Conservation (phyloP, 768 basidiomycete genomes). For the Pleurotus eryngii region DNA sequence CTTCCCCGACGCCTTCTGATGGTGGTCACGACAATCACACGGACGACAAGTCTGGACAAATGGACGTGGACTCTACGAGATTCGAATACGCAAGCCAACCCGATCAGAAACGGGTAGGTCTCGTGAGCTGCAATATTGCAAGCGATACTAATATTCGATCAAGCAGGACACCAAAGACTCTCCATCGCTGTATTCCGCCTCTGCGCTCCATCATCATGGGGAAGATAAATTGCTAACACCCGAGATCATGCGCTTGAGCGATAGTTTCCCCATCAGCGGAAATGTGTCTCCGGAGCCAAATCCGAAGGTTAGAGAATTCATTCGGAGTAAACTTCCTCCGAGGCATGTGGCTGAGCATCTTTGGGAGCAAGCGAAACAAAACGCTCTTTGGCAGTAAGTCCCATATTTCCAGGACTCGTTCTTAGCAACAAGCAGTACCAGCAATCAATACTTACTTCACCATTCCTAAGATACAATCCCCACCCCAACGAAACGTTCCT, state of each 20-base stretch:
- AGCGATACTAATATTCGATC: too few relatives aligned
- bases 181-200: constrained; percentile 7
- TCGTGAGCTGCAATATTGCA: too few relatives aligned
- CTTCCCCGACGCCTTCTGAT: neutral
- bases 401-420: neutral
- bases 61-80: neutral
- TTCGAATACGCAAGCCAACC: neutral
- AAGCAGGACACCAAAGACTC: neutral
- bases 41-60: neutral
- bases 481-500: constrained; percentile 64
- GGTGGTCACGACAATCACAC: neutral
- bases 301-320: constrained; percentile 50
- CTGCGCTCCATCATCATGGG: constrained; percentile 14
- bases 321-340: constrained; percentile 53
- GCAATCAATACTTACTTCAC: neutral
- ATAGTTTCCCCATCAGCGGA: constrained; percentile 51
- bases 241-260: constrained; percentile 50
- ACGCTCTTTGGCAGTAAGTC: constrained; percentile 65
- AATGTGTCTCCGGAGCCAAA: constrained; percentile 49
- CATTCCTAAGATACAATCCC: constrained; percentile 50
- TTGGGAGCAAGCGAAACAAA: constrained; percentile 58
- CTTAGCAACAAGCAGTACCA: neutral
- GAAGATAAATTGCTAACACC: constrained; percentile 27
- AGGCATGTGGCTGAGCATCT: constrained; percentile 56
- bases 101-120: neutral